Conservation (phyloP, 2,329 filamentous ascomycete species). For the Alternaria sp. region DNA sequence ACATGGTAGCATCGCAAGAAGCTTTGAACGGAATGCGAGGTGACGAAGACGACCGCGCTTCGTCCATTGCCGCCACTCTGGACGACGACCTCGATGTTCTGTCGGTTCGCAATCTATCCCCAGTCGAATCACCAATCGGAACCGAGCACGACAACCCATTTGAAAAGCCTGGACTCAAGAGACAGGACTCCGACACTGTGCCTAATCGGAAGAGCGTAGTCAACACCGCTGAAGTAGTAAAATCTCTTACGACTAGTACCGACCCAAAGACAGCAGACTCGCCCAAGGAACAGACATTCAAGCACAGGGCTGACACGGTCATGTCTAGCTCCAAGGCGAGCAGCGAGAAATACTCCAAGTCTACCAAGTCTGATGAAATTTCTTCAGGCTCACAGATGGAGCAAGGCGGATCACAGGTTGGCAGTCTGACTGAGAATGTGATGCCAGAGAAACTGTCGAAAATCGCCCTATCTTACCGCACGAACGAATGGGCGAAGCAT, state of each 20-base stretch:
- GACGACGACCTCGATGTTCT: slow-evolving; percentile 63
- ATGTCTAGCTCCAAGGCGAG: slow-evolving; percentile 23
- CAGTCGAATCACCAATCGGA: slow-evolving; percentile 32
- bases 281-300: slow-evolving; percentile 10
- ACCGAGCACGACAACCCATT: slow-evolving; percentile 13
- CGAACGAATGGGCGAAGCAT: slow-evolving; percentile 96
- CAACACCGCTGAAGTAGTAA: not conserved
- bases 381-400: slow-evolving; percentile 36
- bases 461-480: slow-evolving; percentile 82
- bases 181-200: not conserved
- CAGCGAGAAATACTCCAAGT: slow-evolving; percentile 45
- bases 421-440: slow-evolving; percentile 54
- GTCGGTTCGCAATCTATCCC: slow-evolving; percentile 41
- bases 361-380: slow-evolving; percentile 45
- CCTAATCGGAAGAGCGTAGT: not conserved
- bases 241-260: slow-evolving; percentile 40
- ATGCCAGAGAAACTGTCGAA: slow-evolving; percentile 76
- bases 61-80: slow-evolving; percentile 60
- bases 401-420: slow-evolving; percentile 49
- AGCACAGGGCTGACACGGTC: slow-evolving; percentile 25
- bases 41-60: slow-evolving; percentile 51
- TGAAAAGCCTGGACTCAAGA: not conserved
- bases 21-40: slow-evolving; percentile 39
- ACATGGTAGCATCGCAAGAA: slow-evolving; percentile 45
- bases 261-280: slow-evolving; percentile 33